Base-by-base conservation (phyloP, 768 basidiomycete species). In the Trametes maxima region DNA sequence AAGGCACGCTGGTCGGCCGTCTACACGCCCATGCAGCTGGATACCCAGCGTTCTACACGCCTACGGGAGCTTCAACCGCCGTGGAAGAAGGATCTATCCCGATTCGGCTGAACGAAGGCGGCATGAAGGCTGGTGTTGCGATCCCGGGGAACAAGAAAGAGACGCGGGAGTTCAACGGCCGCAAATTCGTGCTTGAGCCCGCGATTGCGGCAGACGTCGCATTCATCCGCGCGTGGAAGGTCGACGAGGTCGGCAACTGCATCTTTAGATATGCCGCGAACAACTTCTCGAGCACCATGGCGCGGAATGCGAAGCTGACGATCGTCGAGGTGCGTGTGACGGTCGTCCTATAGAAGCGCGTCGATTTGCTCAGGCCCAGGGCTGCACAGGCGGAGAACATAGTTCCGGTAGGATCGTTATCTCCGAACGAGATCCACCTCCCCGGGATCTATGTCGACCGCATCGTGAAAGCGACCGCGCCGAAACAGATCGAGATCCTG, bases 21-120 rank as follows among this genome's bases (percentile, higher is more conserved):
- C 80, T 95, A 62, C 88, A 94, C 37, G 90, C 94, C 7, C 90
- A 92, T 59, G 94, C 92, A 10, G 90, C 92, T 12, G 94, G 94
- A 52, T 93, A 94, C 61, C 94, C 94, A 17, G 93, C 89, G n/a
- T 94, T 97, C 79, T 95, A 80, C 75, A 96, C 92, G 5, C 94
- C 94, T 16, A 94, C 94, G 0, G 94, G 95, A 16, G 91, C 92
- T 8, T 83, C 83, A 21, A 95, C 93, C 19, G 91, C 91, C 2
- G 84, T 94, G 2, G 90, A 95, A 73, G 77, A 85, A 48, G 93
- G 93, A 1, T 73, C 81, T 3, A 92, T 95, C 68, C 90, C 93
- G 25, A 82, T 89, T 65, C 82, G 87, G 22, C 94, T 92, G 73
- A 88, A 90, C 51, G 79, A 83, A 22, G 90, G 90, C 19, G 91